phyloP scores from a whole-genome alignment of 2,329 filamentous ascomycete species.

The Myotisia sp. region DNA sequence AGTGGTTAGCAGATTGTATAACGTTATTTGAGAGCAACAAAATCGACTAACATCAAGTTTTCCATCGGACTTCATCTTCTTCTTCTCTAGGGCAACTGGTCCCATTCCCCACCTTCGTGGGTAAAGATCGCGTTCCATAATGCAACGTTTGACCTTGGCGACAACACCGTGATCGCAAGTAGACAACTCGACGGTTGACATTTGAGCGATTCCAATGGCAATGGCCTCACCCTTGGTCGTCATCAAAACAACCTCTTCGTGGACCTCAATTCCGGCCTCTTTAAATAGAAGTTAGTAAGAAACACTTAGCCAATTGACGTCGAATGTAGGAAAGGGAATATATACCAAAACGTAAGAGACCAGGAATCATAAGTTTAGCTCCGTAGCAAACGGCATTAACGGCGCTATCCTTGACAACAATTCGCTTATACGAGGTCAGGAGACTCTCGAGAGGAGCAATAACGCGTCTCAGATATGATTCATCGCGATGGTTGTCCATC shows the following conservation, averaged over 20 bases:
- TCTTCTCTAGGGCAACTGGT: constrained; percentile 88
- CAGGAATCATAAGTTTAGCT: constrained; percentile 97
- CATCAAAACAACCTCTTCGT: constrained; percentile 96
- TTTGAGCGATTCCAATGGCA: constrained; percentile 87
- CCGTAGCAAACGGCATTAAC: constrained; percentile 98
- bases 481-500: constrained; percentile 89
- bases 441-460: constrained; percentile 88
- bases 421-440: constrained; percentile 82
- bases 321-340: too few species aligned
- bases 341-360: constrained; percentile 77
- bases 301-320: not conserved
- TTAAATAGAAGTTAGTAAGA: constrained; percentile 15
- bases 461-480: constrained; percentile 78
- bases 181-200: constrained; percentile 94
- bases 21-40: too few species aligned
- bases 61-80: constrained; percentile 97
- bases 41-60: constrained; percentile 60
- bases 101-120: constrained; percentile 92
- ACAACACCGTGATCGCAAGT: constrained; percentile 96
- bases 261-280: constrained; percentile 81
- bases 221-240: constrained; percentile 99
- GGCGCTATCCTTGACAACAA: constrained; percentile 92
- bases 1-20: constrained; percentile 21
- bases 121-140: constrained; percentile 99
- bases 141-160: constrained; percentile 97